Evolutionary conservation across 2,329 filamentous ascomycete species (phyloP).

Genomic region (Fusarium camptoceras): DNA sequence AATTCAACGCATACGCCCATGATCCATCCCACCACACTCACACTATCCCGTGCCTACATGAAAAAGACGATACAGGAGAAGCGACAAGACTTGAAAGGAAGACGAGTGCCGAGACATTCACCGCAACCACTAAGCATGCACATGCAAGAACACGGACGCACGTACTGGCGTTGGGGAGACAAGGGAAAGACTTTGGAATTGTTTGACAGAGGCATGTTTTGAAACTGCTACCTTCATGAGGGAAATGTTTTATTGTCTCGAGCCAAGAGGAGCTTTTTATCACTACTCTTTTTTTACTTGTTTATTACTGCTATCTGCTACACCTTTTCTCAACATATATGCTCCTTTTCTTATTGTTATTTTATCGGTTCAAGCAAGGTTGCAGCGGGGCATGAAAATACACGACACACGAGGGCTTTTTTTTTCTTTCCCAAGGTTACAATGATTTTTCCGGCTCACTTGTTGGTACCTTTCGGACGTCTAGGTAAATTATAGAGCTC

Average conservation of each 20-base stretch:
- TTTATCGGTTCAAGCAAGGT: conserved; percentile 28
- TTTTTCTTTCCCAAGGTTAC: neutral
- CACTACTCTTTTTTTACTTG: neutral
- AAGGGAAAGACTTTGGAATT: conserved; percentile 33
- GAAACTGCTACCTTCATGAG: conserved; percentile 3
- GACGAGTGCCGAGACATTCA: conserved; percentile 10
- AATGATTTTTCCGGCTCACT: conserved; percentile 7
- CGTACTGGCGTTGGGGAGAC: conserved; percentile 49
- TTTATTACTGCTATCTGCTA: conserved; percentile 7
- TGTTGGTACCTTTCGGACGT: neutral
- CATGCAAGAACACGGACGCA: conserved; percentile 41
- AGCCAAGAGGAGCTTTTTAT: conserved; percentile 22
- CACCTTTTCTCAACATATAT: conserved; percentile 34
- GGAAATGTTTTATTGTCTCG: conserved; percentile 13
- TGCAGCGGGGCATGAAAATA: conserved; percentile 45
- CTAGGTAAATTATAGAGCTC: conserved; percentile 24
- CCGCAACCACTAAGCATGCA: conserved; percentile 27
- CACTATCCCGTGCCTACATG: conserved; percentile 31
- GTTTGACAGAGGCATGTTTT: conserved; percentile 12
- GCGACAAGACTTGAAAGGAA: conserved; percentile 22
- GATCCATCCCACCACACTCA: conserved; percentile 32
- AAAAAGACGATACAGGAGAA: conserved; percentile 31
- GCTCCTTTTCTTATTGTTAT: conserved; percentile 18
- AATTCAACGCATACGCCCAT: conserved; percentile 44
- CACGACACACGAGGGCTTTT: conserved; percentile 37